phyloP scores from a whole-genome alignment of 2,329 filamentous ascomycete species.

The Paradendryphiella salina region DNA sequence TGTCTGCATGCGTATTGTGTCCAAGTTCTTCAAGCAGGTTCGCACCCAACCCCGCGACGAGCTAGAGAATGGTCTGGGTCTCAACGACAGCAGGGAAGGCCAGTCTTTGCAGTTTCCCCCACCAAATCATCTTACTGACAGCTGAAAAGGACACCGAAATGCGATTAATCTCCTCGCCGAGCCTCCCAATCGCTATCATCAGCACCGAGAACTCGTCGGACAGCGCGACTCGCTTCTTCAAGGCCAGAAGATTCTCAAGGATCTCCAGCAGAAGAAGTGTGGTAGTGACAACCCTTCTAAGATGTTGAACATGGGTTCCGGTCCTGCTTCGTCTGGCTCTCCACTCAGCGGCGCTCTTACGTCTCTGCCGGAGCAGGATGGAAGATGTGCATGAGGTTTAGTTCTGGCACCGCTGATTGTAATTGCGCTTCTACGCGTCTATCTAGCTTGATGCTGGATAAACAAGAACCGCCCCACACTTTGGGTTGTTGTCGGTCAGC shows the following conservation, averaged over 20 bases:
- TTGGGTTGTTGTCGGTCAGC: no score
- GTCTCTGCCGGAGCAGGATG: neutral
- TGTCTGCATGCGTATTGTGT: conserved; percentile 47
- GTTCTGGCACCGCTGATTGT: neutral
- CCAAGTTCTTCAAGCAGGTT: conserved; percentile 40
- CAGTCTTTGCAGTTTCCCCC: neutral
- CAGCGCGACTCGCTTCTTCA: conserved; percentile 17
- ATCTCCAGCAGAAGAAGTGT: conserved; percentile 26
- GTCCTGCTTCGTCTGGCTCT: neutral
- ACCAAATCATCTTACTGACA: neutral
- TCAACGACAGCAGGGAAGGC: conserved; percentile 28
- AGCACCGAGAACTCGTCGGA: conserved; percentile 14
- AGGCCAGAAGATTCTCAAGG: conserved; percentile 17
- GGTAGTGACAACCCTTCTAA: neutral
- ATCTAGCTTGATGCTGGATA: no score
- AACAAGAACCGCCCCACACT: no score
- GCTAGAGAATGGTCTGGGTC: conserved; percentile 28
- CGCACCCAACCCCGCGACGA: conserved; percentile 28
- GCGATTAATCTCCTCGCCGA: conserved; percentile 23
- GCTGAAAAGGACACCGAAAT: conserved; percentile 6
- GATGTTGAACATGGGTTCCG: neutral
- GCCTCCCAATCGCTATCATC: conserved; percentile 10
- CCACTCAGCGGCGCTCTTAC: neutral
- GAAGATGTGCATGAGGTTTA: neutral
- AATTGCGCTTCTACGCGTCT: no score